A percentile compares a stretch with the other conserved stretches of the same genome.
These are phyloP conservation scores for Penicillium malachiteum DNA, from an alignment of 495 filamentous ascomycete genomes.

Conservation along the genomic window DNA sequence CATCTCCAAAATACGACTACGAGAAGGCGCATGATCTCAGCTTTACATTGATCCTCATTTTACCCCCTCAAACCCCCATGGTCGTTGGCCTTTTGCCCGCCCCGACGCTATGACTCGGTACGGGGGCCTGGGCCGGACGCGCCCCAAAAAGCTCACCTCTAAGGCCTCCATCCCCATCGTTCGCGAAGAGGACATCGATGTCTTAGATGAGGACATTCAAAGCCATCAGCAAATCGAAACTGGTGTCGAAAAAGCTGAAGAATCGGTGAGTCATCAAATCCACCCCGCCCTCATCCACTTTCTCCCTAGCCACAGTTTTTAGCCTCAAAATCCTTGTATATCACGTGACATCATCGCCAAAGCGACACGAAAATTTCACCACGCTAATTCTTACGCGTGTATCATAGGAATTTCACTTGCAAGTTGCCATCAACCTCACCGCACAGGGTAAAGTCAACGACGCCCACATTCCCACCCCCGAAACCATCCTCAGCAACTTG, in stretches of 20 bases:
- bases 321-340: constrained; percentile 38
- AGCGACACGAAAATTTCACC: constrained; percentile 33
- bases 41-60: constrained; percentile 48
- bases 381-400: constrained; percentile 17
- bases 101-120: constrained; percentile 69
- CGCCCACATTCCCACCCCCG: constrained; percentile 83
- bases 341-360: constrained; percentile 55
- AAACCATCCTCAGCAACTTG: constrained; percentile 69
- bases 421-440: constrained; percentile 80
- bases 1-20: constrained; percentile 58
- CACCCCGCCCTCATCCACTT: constrained; percentile 17
- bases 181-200: constrained; percentile 85
- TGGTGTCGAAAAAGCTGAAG: constrained; percentile 93
- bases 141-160: constrained; percentile 87
- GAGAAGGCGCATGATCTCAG: constrained; percentile 52
- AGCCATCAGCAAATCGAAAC: constrained; percentile 80
- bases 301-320: constrained; percentile 37
- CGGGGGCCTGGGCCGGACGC: constrained; percentile 55
- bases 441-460: constrained; percentile 72
- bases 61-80: constrained; percentile 38
- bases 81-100: constrained; percentile 46
- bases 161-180: constrained; percentile 84
- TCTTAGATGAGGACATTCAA: constrained; percentile 65
- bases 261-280: constrained; percentile 71
- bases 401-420: constrained; percentile 92